Base-by-base conservation (phyloP, 176 grass and related monocot genomes). In the Rhynchospora breviuscula region DNA sequence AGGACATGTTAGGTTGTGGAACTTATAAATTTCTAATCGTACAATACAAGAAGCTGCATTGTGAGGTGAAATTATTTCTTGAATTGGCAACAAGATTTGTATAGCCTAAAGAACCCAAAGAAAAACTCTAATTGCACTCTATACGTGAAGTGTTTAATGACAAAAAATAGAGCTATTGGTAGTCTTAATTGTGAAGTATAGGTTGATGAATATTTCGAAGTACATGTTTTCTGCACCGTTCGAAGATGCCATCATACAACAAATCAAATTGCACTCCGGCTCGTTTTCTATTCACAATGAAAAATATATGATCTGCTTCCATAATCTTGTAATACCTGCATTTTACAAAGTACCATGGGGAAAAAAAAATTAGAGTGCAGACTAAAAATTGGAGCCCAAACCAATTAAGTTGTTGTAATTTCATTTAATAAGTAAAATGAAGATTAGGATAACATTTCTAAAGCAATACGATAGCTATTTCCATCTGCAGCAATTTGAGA, bases 221-320 rank as follows among this genome's bases (percentile, higher is more conserved):
- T 33, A 79, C 88, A 52, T 95, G 89, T 71, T 89, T 99, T 86
- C 93, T 90, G 91, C 96, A 95, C 44, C 96, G 88, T 82, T 95
- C 90, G 80, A 99, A 99, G 86, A 99, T 95, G 47, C 86, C 89
- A 31, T 99, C 96, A 33, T 99, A 99, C 43, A 99, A 63, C 61
- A 99, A 79, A 93, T 99, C 96, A 49, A 99, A 95, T 67, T 99
- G 91, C 35, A 95, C 91, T 83, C 96, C 93, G 59, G 93, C 96
- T 91, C 96, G 93, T 85, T 95, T 92, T 31, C 96, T 88, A 70
- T 99, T 95, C 77, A 99, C 67, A 77, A 99, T 99, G 73, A 99
- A 98, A 80, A 99, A 85, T 79, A 99, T 91, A 88, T 99, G 96
- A 91, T 99, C 93, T 48, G 91, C 96, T 79, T 95, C 91, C 19